Evolutionary conservation across 179 eudicot genomes (phyloP).

Genomic region (Carnegiea gigantea): DNA sequence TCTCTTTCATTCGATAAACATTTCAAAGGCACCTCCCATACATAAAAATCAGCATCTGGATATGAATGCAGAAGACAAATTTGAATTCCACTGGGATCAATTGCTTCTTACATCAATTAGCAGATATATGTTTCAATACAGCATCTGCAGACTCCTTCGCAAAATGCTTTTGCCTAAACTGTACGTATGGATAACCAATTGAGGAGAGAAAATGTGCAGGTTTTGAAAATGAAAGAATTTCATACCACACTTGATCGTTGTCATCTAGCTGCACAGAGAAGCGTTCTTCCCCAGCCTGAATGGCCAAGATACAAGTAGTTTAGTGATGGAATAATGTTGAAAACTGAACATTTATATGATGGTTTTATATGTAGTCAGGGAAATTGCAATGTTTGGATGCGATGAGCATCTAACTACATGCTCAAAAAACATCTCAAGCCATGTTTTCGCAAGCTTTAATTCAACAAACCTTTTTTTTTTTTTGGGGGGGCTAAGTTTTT

Average conservation of each 20-base stretch:
- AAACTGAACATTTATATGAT: background rate
- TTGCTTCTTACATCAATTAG: constrained; percentile 5
- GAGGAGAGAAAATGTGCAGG: constrained; percentile 71
- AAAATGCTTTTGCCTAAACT: constrained; percentile 66
- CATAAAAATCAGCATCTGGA: background rate
- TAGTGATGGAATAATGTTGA: background rate
- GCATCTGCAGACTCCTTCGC: constrained; percentile 63
- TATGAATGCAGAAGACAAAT: background rate
- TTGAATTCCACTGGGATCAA: background rate
- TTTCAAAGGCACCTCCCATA: background rate
- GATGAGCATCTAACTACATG: background rate
- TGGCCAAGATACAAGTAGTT: constrained; percentile 23
- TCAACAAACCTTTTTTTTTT: background rate
- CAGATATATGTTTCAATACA: constrained; percentile 58
- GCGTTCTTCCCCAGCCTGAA: constrained; percentile 92
- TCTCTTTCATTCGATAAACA: too few species aligned
- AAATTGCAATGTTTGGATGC: background rate
- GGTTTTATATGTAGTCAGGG: too few species aligned
- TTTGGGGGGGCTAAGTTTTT: too few species aligned
- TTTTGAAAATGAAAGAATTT: constrained; percentile 84
- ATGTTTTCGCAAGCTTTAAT: background rate
- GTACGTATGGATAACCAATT: constrained; percentile 80
- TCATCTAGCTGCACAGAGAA: constrained; percentile 83
- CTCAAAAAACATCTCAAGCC: background rate
- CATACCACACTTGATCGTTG: constrained; percentile 85